These are phyloP conservation scores for Botrytis porri DNA, from an alignment of 2,329 filamentous ascomycete species.

Conservation along the genomic window DNA sequence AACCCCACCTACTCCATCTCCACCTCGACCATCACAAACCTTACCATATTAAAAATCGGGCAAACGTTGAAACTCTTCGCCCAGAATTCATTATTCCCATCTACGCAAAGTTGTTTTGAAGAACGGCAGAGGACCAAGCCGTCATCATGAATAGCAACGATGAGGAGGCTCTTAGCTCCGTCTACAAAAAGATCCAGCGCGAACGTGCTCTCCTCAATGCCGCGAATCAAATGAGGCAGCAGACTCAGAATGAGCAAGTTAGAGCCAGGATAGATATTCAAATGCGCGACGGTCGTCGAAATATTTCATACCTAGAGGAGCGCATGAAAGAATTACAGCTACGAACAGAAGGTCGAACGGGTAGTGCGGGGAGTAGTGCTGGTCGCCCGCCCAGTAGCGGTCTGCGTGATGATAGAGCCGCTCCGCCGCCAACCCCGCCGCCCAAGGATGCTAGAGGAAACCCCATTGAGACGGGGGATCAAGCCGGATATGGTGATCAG, in stretches of 20 bases:
- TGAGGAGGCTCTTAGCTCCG: constrained; percentile 68
- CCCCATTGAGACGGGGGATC: constrained; percentile 48
- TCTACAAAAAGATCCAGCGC: constrained; percentile 95
- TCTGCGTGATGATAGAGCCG: constrained; percentile 45
- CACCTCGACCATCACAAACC: constrained; percentile 20
- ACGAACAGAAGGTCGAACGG: constrained; percentile 67
- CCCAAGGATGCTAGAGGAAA: constrained; percentile 64
- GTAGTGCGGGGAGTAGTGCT: constrained; percentile 63
- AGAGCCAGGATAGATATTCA: constrained; percentile 88
- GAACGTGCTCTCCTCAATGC: constrained; percentile 94
- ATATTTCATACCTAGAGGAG: constrained; percentile 94
- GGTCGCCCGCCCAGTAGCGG: constrained; percentile 43
- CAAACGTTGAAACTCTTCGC: neutral
- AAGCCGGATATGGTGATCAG: constrained; percentile 60
- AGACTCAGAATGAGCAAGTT: constrained; percentile 89
- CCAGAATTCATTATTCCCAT: constrained; percentile 9
- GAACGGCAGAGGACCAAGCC: constrained; percentile 4
- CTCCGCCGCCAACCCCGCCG: constrained; percentile 63
- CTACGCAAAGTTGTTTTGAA: constrained; percentile 1
- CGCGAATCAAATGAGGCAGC: constrained; percentile 90
- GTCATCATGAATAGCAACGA: constrained; percentile 56
- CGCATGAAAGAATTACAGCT: constrained; percentile 84
- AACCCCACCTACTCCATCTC: constrained; percentile 20
- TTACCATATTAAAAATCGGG: constrained; percentile 15
- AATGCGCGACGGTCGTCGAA: constrained; percentile 88